Conservation (phyloP, 768 basidiomycete species). For the Suillus fuscotomentosus region DNA sequence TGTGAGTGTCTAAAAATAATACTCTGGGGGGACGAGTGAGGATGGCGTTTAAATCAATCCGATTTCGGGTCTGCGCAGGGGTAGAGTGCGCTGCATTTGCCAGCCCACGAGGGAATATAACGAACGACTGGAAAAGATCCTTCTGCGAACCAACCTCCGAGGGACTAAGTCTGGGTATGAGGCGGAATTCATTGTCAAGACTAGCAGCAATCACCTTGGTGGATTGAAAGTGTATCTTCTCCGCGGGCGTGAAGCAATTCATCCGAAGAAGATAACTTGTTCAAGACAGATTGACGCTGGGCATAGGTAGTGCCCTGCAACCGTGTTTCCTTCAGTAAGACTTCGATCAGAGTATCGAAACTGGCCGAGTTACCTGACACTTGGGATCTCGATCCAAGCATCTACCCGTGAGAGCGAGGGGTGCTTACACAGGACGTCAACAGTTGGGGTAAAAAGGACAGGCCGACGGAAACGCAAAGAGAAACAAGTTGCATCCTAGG, state of each 20-base stretch:
- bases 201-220: slow-evolving; percentile 31
- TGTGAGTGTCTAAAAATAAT: no score
- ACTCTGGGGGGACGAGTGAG: no score
- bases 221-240: slow-evolving; percentile 37
- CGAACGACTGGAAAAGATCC: slow-evolving; percentile 50
- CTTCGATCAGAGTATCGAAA: slow-evolving; percentile 52
- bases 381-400: slow-evolving; percentile 36
- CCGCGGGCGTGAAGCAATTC: slow-evolving; percentile 46
- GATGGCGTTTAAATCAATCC: slow-evolving; percentile 6
- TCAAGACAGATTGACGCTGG: slow-evolving; percentile 69
- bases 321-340: slow-evolving; percentile 55
- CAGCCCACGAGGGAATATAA: slow-evolving; percentile 65
- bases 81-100: slow-evolving; percentile 28
- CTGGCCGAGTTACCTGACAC: slow-evolving; percentile 41
- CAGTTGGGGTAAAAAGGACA: slow-evolving; percentile 52
- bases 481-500: slow-evolving; percentile 54
- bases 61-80: slow-evolving; percentile 11
- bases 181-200: slow-evolving; percentile 37
- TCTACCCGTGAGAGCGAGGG: slow-evolving; percentile 29
- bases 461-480: slow-evolving; percentile 56
- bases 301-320: slow-evolving; percentile 54
- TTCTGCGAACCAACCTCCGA: slow-evolving; percentile 29
- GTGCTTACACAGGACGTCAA: slow-evolving; percentile 37
- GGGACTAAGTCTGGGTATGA: slow-evolving; percentile 33
- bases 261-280: slow-evolving; percentile 36